Percentiles rank a stretch among this genome's conserved stretches.
Conservation (phyloP, 306 rosid genomes). For the Vigna mungo region DNA sequence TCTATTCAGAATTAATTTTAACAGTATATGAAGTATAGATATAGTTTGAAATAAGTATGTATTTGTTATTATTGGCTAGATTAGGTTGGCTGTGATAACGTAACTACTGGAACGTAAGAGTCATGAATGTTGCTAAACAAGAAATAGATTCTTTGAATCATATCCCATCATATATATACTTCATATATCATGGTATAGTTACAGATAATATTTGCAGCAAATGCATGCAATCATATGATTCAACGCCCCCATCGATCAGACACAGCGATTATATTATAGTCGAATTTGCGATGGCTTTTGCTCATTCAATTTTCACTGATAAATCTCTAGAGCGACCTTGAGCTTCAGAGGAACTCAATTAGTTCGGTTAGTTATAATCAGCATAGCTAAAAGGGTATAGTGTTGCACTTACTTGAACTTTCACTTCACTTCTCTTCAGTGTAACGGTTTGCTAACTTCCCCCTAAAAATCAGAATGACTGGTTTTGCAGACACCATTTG, state of each 20-base stretch:
- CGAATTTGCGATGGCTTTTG: conserved; percentile 29
- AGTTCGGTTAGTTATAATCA: background rate
- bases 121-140: background rate
- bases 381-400: background rate
- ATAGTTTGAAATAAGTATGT: background rate
- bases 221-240: background rate
- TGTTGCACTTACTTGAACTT: conserved; percentile 52
- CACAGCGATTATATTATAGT: conserved; percentile 29
- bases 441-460: conserved; percentile 24
- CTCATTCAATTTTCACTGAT: background rate
- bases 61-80: background rate
- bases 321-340: conserved; percentile 44
- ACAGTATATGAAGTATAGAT: background rate
- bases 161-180: background rate
- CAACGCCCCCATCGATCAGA: conserved; percentile 9
- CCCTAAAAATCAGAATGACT: conserved; percentile 48
- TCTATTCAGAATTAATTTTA: background rate
- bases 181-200: background rate
- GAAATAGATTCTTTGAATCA: background rate
- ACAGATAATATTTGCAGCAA: background rate
- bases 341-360: background rate
- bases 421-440: conserved; percentile 38
- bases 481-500: conserved; percentile 13
- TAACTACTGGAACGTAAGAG: background rate
- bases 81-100: too few relatives aligned